Conservation (phyloP, 768 basidiomycete genomes). For the Termitomyces bulborhizus region DNA sequence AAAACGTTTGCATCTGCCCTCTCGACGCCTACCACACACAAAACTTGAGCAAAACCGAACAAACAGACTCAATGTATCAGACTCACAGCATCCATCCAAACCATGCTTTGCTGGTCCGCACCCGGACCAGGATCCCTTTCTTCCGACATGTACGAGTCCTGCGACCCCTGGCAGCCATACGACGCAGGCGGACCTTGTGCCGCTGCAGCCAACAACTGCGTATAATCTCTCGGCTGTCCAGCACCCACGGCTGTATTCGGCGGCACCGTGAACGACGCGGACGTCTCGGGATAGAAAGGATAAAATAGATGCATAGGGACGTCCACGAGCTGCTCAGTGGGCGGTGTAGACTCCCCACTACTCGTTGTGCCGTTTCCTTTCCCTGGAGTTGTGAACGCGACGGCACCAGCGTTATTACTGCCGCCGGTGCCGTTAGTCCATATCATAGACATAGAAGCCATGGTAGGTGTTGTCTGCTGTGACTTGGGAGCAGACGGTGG, state of each 20-base stretch:
- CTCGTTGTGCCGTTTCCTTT: constrained; percentile 17
- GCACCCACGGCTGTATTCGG: constrained; percentile 1
- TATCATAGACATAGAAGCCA: constrained; percentile 9
- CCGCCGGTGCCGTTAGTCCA: constrained; percentile 12
- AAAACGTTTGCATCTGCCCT: constrained; percentile 8
- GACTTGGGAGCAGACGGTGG: constrained; percentile 29
- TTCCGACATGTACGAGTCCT: constrained; percentile 65
- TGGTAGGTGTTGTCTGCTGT: constrained; percentile 37
- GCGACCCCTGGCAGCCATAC: constrained; percentile 48
- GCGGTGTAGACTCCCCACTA: constrained; percentile 30
- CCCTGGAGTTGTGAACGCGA: constrained; percentile 28
- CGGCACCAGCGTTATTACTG: neutral
- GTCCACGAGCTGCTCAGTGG: constrained; percentile 49
- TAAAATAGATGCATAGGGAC: constrained; percentile 69
- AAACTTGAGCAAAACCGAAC: neutral
- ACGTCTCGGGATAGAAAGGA: constrained; percentile 63
- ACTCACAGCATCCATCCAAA: constrained; percentile 42
- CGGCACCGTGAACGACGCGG: constrained; percentile 14
- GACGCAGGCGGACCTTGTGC: constrained; percentile 50
- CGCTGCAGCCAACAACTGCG: constrained; percentile 51
- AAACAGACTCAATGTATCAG: neutral
- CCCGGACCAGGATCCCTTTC: constrained; percentile 43
- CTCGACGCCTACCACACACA: constrained; percentile 10
- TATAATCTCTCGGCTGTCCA: constrained; percentile 35
- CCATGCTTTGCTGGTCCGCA: constrained; percentile 21